phyloP scores from a whole-genome alignment of 2,329 filamentous ascomycete genomes.

The Pseudopithomyces chartarum region DNA sequence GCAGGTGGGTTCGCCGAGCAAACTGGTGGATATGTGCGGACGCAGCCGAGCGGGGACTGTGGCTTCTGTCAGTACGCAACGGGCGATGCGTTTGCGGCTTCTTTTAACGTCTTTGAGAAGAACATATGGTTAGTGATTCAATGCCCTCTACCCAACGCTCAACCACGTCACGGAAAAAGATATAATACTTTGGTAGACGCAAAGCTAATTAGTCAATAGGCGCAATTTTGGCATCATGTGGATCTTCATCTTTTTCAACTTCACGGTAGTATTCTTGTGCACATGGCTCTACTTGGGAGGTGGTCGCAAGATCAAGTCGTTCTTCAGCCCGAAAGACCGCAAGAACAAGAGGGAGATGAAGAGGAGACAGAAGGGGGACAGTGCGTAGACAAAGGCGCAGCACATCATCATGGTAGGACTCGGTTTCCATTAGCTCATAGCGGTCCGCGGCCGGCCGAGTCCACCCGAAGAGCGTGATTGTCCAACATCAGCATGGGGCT shows the following conservation, averaged over 20 bases:
- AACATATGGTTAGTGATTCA: slow-evolving; percentile 53
- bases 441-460: slow-evolving; percentile 8
- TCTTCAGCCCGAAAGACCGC: slow-evolving; percentile 39
- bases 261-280: slow-evolving; percentile 56
- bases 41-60: slow-evolving; percentile 62
- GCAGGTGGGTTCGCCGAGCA: slow-evolving; percentile 57
- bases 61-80: slow-evolving; percentile 67
- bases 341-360: slow-evolving; percentile 40
- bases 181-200: not conserved
- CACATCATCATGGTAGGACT: not conserved
- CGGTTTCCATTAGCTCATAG: not conserved
- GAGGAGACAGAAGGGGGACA: slow-evolving; percentile 29
- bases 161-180: not conserved
- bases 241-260: slow-evolving; percentile 68
- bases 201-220: slow-evolving; percentile 42
- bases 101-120: slow-evolving; percentile 65
- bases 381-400: slow-evolving; percentile 12
- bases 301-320: slow-evolving; percentile 39
- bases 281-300: slow-evolving; percentile 61
- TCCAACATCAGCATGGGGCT: not conserved
- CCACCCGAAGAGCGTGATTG: not conserved
- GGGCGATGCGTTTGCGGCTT: slow-evolving; percentile 62
- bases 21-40: slow-evolving; percentile 65
- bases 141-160: not conserved
- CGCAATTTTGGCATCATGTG: slow-evolving; percentile 69